phyloP scores from a whole-genome alignment of 2,329 filamentous ascomycete species.

The Helminthosporium solani region DNA sequence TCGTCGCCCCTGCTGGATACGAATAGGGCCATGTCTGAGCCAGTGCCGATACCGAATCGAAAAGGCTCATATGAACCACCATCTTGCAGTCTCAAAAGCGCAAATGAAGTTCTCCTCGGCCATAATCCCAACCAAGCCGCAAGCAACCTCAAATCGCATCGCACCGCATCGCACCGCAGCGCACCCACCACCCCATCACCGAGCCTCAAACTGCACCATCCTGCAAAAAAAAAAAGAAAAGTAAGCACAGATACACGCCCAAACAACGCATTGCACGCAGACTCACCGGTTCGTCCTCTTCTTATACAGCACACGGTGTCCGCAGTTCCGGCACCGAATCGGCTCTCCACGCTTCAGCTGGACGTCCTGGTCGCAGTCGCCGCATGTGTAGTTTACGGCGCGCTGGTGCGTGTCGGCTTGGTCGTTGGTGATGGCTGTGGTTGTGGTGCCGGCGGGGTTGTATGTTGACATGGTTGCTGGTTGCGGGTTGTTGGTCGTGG shows the following conservation, averaged over 20 bases:
- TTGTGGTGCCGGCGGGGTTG: not conserved
- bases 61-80: no score
- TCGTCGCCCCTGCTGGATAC: no score
- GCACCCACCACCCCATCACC: constrained; percentile 50
- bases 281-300: constrained; percentile 92
- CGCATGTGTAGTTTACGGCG: constrained; percentile 61
- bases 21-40: no score
- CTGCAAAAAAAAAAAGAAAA: constrained; percentile 38
- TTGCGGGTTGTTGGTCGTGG: not conserved
- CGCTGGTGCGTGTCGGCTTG: constrained; percentile 47
- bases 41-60: no score
- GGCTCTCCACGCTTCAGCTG: constrained; percentile 74
- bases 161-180: no score
- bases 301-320: constrained; percentile 95
- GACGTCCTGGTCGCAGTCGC: constrained; percentile 80
- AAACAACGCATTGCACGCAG: no score
- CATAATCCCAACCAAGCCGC: no score
- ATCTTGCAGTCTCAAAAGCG: no score
- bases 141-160: no score
- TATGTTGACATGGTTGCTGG: not conserved
- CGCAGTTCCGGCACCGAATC: constrained; percentile 88
- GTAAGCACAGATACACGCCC: no score
- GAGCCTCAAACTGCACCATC: constrained; percentile 98
- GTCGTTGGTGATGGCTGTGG: constrained; percentile 45
- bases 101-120: no score